Conservation (phyloP, 2,329 filamentous ascomycete species). For the Pseudocercospora vitis region DNA sequence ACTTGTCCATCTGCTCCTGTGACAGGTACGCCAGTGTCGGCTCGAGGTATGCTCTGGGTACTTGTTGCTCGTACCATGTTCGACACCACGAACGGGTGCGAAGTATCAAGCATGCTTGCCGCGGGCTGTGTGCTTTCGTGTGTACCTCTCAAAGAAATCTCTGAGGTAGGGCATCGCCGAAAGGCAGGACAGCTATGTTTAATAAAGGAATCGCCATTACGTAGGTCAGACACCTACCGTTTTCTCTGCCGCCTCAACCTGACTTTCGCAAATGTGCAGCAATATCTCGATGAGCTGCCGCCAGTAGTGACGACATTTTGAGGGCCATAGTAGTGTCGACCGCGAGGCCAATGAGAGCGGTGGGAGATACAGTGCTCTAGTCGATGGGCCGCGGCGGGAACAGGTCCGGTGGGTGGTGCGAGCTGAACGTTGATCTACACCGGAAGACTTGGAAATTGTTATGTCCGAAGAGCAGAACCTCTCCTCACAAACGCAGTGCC, state of each 20-base stretch:
- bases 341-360: slow-evolving; percentile 10
- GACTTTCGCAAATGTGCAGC: slow-evolving; percentile 1
- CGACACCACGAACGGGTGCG: slow-evolving; percentile 3
- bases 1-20: slow-evolving; percentile 8
- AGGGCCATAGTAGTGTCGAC: slow-evolving; percentile 6
- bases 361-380: neutral
- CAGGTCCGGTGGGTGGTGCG: neutral
- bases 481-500: neutral
- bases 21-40: slow-evolving; percentile 8
- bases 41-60: slow-evolving; percentile 7
- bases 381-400: slow-evolving; percentile 1
- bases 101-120: slow-evolving; percentile 13
- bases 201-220: neutral
- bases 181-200: slow-evolving; percentile 1
- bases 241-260: neutral
- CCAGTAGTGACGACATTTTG: slow-evolving; percentile 16
- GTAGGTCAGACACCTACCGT: neutral
- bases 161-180: neutral
- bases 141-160: neutral
- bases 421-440: neutral
- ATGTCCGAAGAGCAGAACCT: neutral
- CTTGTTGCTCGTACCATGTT: neutral
- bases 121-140: neutral
- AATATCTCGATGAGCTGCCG: neutral
- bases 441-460: neutral